Conservation (phyloP, 345 rosid genomes). For the Murraya koenigii region DNA sequence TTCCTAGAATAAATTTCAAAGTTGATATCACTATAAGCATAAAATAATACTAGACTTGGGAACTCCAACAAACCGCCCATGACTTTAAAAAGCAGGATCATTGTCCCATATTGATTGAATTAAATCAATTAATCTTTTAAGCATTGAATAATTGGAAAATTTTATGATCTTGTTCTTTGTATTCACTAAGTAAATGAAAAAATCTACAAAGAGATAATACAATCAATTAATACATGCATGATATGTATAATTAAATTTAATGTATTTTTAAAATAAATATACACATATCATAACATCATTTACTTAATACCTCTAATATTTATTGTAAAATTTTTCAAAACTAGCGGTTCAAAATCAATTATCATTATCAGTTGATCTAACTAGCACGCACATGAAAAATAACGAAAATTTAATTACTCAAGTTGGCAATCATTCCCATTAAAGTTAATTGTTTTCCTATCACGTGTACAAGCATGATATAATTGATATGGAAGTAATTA, state of each 20-base stretch:
- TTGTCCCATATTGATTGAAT: not conserved
- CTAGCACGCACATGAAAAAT: not conserved
- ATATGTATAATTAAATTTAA: too few relatives aligned
- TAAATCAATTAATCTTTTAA: too few relatives aligned
- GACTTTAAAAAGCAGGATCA: not conserved
- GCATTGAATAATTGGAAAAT: not conserved
- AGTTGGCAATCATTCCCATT: not conserved
- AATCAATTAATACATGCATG: too few relatives aligned
- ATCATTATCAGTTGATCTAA: not conserved
- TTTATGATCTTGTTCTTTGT: not conserved
- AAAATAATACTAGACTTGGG: not conserved
- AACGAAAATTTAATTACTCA: not conserved
- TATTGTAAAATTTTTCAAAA: too few relatives aligned
- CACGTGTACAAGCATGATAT: not conserved
- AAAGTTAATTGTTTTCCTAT: not conserved
- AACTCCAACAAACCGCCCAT: not conserved
- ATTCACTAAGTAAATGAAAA: too few relatives aligned
- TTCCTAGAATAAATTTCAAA: not conserved
- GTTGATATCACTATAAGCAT: not conserved
- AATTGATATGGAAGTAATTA: not conserved
- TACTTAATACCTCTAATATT: too few relatives aligned
- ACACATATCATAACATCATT: too few relatives aligned
- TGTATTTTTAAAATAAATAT: too few relatives aligned
- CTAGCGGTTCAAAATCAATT: not conserved
- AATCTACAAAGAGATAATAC: too few relatives aligned